Evolutionary conservation across 495 filamentous ascomycete species (phyloP).

Genomic region (Lasiosphaeria ovina): DNA sequence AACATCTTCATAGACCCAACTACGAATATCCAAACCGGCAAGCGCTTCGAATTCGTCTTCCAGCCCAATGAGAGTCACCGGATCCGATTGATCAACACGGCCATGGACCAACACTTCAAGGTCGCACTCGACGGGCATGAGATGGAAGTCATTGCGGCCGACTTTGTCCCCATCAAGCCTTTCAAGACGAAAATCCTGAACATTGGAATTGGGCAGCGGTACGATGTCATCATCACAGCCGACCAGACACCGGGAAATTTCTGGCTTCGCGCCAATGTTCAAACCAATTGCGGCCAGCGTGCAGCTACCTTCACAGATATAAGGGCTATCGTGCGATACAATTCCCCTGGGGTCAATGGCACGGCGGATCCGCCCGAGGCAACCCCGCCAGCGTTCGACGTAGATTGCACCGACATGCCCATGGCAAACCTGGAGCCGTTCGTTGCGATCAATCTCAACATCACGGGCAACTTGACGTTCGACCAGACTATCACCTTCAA

Average conservation of each 20-base stretch:
- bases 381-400: constrained; percentile 8
- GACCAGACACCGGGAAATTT: constrained; percentile 46
- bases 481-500: not conserved
- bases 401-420: constrained; percentile 15
- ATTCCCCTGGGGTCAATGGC: not conserved
- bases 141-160: constrained; percentile 46
- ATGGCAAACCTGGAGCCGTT: constrained; percentile 5
- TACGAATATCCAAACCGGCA: not conserved
- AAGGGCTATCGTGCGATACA: constrained; percentile 22
- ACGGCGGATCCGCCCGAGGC: constrained; percentile 7
- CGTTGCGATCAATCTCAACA: constrained; percentile 5
- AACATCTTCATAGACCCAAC: constrained; percentile 8
- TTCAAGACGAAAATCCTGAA: constrained; percentile 45
- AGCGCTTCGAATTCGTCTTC: constrained; percentile 7
- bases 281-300: not conserved
- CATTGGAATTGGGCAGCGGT: constrained; percentile 63
- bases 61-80: constrained; percentile 30
- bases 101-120: constrained; percentile 12
- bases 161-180: constrained; percentile 49
- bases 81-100: constrained; percentile 51
- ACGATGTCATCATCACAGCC: constrained; percentile 62
- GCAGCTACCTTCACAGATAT: constrained; percentile 15
- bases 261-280: constrained; percentile 46
- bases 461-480: not conserved
- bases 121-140: constrained; percentile 47